Base-by-base conservation (phyloP, 78 protist genomes). In the Tieghemostelium lacteum region DNA sequence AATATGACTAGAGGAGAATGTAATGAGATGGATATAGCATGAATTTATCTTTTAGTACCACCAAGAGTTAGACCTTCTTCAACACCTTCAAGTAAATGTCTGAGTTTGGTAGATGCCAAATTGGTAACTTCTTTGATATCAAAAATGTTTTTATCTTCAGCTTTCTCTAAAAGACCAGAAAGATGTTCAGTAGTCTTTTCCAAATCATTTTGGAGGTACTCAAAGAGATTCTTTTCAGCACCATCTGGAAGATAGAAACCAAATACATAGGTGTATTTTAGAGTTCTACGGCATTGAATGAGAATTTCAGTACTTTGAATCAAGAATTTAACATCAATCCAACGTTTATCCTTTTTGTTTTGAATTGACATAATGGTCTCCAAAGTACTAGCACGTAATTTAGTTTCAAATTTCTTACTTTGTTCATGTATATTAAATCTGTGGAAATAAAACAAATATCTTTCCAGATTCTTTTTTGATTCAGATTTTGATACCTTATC, bases 171-270 rank as follows among this genome's bases (percentile, higher is more conserved):
- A 1, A 70, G 19, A 33, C 73, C 83, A 16, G 93, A 87, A n/a
- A 87, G 93, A 20, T 73, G 42, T 39, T 87, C 93, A 26, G 93
- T 87, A 0, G 93, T 87, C 42, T 49, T 87, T 34, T 87, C 93
- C 2, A 87, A 10, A 73, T 87, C 93, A 19, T 7, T 49, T 52
- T 87, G 93, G 3, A 75, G 37, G 26, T 73, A 87, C 28, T 87
- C 93, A 50, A 87, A 87, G 20, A 87, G 57, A 67, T 74, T 70
- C 85, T 87, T 87, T 50, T 87, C 93, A 28, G 85, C 49, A 24
- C 93, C 93, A 4, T 87, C 93, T 22, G 39, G 39, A 33, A 70
- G 26, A 61, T 61, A 87, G 37, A 36, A 87, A 26, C 87, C 93
- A 63, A 62, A 87, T 22, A 87, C 93, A 26, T 87, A 87, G 19